Evolutionary conservation across 257 asterid species (phyloP).

Genomic region (Solanum tarapatanum): DNA sequence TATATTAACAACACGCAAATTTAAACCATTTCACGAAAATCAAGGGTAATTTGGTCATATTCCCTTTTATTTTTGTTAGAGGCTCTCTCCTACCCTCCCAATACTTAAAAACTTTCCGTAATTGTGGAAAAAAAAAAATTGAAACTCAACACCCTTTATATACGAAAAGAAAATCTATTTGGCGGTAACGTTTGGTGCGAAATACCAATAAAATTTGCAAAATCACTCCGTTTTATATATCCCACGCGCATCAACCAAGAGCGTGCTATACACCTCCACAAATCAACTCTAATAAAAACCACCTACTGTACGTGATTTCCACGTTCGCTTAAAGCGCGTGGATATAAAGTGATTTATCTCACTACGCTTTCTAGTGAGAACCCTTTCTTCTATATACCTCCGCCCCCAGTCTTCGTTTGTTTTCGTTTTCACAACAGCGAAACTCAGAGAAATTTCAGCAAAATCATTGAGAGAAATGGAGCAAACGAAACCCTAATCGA

Average conservation of each 20-base stretch:
- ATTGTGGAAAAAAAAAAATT: background rate
- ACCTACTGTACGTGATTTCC: background rate
- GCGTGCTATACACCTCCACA: slow-evolving; percentile 2
- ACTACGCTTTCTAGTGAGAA: slow-evolving; percentile 1
- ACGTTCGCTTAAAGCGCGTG: slow-evolving; percentile 26
- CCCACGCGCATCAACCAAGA: slow-evolving; percentile 8
- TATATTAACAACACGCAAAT: background rate
- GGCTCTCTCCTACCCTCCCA: background rate
- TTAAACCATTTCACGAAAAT: background rate
- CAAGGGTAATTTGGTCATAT: background rate
- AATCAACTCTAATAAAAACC: slow-evolving; percentile 2
- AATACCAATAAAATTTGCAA: slow-evolving; percentile 24
- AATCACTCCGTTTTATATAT: background rate
- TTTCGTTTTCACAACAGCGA: background rate
- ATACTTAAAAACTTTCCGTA: background rate
- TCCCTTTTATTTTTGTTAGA: background rate
- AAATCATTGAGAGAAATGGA: background rate
- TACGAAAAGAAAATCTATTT: slow-evolving; percentile 18
- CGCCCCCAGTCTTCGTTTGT: slow-evolving; percentile 39
- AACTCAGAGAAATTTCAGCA: background rate
- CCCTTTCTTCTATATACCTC: slow-evolving; percentile 43
- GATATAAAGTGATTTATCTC: background rate
- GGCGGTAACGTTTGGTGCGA: slow-evolving; percentile 76
- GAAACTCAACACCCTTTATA: background rate
- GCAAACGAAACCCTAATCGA: background rate